Base-by-base conservation (phyloP, 345 rosid species). In the Eucalyptus curtisii region DNA sequence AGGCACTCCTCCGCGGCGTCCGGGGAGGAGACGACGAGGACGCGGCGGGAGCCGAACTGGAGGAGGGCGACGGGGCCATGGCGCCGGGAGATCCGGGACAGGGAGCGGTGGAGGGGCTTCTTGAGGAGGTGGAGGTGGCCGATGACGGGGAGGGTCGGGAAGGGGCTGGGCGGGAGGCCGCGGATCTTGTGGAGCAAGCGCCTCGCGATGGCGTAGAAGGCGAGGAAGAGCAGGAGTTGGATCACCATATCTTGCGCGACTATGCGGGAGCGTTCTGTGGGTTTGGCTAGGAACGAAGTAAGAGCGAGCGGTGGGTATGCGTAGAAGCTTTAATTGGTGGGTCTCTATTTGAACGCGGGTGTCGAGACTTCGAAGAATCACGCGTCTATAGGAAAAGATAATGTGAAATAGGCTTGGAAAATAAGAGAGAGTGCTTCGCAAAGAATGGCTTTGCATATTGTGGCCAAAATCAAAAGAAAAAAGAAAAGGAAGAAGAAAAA, bases 111-210 rank as follows among this genome's bases (percentile, higher is more conserved):
- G 80, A 90, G 89, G 49, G 92, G 92, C 30, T 86, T 88, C 86
- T 85, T 90, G 71, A 90, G 87, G 87, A 92, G 91, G 92, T 92
- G 79, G 89, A 90, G 91, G 88, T 92, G 92, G 80, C 92, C 93
- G 55, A 91, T 59, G 59, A 92, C 47, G 49, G 91, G 93, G 33
- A 90, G 91, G 27, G 86, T 25, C 17, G 91, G 93, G 59, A 89
- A 91, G 4, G 93, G 92, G 61, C 86, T 87, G 4, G 93, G 93
- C 24, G 93, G 93, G 50, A 90, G 94, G 89, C 61, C 76, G 12
- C 47, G 86, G 89, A 89, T 22, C 86, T 90, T 92, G 87, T 64
- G 76, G 68, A 87, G 59, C 24, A 91, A 79, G 55, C 49, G 87
- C 33, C 42, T 87, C 40, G 89, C 50, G 31, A 90, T 24, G 33